Evolutionary conservation across 139 green algal genomes (phyloP).

Genomic region (Coelastrella sp.): DNA sequence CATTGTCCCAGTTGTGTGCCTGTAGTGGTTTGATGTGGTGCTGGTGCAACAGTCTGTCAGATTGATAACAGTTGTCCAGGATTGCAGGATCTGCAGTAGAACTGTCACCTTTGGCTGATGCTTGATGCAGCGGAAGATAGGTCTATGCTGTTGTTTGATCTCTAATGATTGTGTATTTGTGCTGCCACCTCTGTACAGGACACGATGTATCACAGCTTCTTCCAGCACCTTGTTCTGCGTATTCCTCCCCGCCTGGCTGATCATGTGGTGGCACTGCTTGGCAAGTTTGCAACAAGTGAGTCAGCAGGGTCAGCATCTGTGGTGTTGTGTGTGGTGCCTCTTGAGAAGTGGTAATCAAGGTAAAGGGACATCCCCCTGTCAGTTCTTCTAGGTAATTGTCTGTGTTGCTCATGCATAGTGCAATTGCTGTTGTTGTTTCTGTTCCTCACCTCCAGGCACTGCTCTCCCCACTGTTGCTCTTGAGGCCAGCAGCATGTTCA

Average conservation of each 20-base stretch:
- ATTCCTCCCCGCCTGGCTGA: slow-evolving; percentile 59
- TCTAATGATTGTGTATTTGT: background rate
- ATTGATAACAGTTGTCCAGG: no score
- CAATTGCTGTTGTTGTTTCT: background rate
- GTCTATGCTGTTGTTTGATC: background rate
- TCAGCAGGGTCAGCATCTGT: no score
- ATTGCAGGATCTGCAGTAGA: no score
- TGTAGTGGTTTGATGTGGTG: background rate
- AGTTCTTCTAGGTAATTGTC: no score
- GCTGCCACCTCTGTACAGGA: background rate
- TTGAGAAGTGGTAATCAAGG: no score
- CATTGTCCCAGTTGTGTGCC: background rate
- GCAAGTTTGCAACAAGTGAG: slow-evolving; percentile 66
- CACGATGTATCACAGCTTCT: slow-evolving; percentile 69
- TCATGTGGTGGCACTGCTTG: slow-evolving; percentile 66
- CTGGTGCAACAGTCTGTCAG: no score
- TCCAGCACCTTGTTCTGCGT: slow-evolving; percentile 62
- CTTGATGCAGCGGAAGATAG: no score
- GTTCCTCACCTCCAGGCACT: background rate
- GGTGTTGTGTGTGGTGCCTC: no score
- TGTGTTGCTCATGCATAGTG: no score
- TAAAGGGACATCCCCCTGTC: no score
- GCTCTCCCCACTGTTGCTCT: slow-evolving; percentile 45
- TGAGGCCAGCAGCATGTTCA: slow-evolving; percentile 44
- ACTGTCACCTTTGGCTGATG: no score